phyloP scores from a whole-genome alignment of 345 rosid genomes.

The Salix suchowensis region DNA sequence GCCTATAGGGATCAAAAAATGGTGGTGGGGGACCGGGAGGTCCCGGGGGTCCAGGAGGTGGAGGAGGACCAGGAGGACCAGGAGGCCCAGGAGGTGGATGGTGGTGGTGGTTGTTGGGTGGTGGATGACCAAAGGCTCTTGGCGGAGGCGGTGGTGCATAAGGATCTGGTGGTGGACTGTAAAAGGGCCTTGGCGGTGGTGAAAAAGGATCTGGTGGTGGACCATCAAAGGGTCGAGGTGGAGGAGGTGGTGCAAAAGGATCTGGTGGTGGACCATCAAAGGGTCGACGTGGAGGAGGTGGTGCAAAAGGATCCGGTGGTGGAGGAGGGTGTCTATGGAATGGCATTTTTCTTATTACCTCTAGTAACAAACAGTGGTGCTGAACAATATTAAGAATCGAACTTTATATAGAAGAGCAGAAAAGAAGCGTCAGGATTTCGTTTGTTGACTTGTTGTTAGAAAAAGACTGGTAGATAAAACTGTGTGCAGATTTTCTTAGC shows the following conservation, averaged over 20 bases:
- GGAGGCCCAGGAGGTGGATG: no score
- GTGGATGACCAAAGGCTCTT: not conserved
- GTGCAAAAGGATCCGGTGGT: slow-evolving; percentile 5
- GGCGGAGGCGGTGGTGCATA: slow-evolving; percentile 7
- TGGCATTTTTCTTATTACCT: not conserved
- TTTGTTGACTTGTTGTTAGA: not conserved
- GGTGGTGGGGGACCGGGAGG: not conserved
- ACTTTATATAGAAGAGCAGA: no score
- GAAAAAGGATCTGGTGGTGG: slow-evolving; percentile 19
- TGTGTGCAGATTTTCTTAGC: not conserved
- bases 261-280: slow-evolving; percentile 1
- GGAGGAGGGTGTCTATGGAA: slow-evolving; percentile 11
- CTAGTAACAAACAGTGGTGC: not conserved
- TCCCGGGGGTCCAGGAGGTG: not conserved
- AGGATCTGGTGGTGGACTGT: no score
- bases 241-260: slow-evolving; percentile 4
- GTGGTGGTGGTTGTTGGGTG: slow-evolving; percentile 5
- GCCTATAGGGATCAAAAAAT: not conserved
- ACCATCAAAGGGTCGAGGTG: slow-evolving; percentile 1
- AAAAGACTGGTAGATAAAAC: not conserved
- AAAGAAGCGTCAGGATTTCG: not conserved
- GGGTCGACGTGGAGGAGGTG: not conserved
- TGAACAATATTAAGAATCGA: not conserved
- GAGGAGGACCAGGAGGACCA: slow-evolving; percentile 13
- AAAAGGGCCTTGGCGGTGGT: slow-evolving; percentile 2